A percentile compares a stretch with the other conserved stretches of the same genome.
These are phyloP conservation scores for Monilinia aucupariae DNA, from an alignment of 2,329 filamentous ascomycete genomes.

Conservation along the genomic window DNA sequence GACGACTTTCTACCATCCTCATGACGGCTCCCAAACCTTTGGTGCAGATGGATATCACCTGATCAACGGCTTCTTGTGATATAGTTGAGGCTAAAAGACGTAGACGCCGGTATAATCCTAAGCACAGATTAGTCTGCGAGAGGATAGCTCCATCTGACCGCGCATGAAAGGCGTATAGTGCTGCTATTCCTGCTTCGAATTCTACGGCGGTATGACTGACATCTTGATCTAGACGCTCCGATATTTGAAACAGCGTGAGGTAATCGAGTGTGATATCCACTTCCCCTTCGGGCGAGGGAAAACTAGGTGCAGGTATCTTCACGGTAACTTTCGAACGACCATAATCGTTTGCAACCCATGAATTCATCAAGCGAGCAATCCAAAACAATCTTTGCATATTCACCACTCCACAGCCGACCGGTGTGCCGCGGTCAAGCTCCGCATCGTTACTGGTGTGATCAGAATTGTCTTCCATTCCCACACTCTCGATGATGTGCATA, in stretches of 20 bases:
- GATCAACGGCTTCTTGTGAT: constrained; percentile 2
- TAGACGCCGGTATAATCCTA: constrained; percentile 12
- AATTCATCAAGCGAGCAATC: constrained; percentile 11
- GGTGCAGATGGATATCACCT: neutral
- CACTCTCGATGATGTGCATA: constrained; percentile 30
- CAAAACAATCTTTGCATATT: constrained; percentile 8
- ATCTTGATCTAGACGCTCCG: constrained; percentile 11
- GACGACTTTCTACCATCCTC: constrained; percentile 17
- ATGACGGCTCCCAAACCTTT: constrained; percentile 20
- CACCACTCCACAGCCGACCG: constrained; percentile 6
- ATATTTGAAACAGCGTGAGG: constrained; percentile 7
- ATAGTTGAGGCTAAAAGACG: constrained; percentile 5
- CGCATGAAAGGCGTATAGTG: neutral
- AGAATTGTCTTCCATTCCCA: constrained; percentile 20
- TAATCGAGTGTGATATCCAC: constrained; percentile 7
- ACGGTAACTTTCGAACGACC: constrained; percentile 11
- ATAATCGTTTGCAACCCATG: constrained; percentile 14
- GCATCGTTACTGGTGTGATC: neutral
- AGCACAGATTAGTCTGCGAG: constrained; percentile 5
- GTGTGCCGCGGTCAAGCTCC: neutral
- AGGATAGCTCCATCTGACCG: constrained; percentile 11
- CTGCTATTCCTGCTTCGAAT: constrained; percentile 11
- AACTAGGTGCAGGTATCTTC: constrained; percentile 4
- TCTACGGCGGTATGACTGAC: neutral
- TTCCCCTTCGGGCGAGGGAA: neutral